Evolutionary conservation across 176 grass and related monocot genomes (phyloP), one percentile per base, ranked within the genome.

Genomic region (Bolboschoenus planiculmis): DNA sequence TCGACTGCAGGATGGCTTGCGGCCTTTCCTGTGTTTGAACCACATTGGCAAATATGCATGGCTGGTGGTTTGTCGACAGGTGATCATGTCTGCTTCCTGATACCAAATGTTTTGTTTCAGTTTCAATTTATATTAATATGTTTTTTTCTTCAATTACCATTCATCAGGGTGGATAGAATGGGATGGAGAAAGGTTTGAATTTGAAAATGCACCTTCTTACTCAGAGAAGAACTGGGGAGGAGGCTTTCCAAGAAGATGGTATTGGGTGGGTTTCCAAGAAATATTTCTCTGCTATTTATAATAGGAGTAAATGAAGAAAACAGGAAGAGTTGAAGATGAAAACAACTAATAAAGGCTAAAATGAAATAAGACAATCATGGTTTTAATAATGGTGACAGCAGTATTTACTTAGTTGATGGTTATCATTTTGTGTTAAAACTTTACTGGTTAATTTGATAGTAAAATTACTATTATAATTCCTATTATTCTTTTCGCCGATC

Each of bases 31-130:
- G 91, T 97, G 55, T 97, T 97, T 91, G 95, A 97, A 83, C 95
- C 95, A 79, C 95, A 97, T 81, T 97, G 95, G 95, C 92, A 97
- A 87, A 85, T 97, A 84, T 94, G 95, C 83, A 97, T 97, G 95
- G 90, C 95, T 64, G 54, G 80, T 79, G 95, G 95, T 64, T 86
- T 94, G 78, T 97, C 95, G 44, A 97, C 92, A 90, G 91, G 94
- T 97, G 90, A 7, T 10, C 53, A 86, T 78, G n/a, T 55, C 82
- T 74, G 56, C 80, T 57, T 50, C 72, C 68, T 29, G 10, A 47
- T 76, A 51, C 46, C 44, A 27, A 76, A 47, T 78, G 51, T 57
- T 46, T 81, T 76, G 44, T 51, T 16, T 51, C 27, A 76, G 27
- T 51, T 76, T 1, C 2, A 76, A 77, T 81, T 18, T 4, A 59